Evolutionary conservation across 2,329 filamentous ascomycete genomes (phyloP).

Genomic region (Calonectria montana): DNA sequence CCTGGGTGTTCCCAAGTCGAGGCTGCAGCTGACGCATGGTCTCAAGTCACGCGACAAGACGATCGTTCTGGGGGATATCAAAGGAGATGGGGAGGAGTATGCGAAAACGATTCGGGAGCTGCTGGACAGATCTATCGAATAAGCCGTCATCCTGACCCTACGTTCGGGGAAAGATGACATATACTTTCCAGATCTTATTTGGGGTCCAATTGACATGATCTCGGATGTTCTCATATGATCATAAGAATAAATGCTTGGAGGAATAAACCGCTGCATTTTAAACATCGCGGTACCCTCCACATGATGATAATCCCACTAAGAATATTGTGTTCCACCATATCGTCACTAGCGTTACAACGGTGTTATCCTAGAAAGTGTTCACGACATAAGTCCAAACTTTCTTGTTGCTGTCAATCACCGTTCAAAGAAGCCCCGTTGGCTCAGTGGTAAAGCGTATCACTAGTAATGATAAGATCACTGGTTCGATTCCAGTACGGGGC

Average conservation of each 20-base stretch:
- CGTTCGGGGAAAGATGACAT: background rate
- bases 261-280: background rate
- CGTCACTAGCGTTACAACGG: background rate
- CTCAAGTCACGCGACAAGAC: slow-evolving; percentile 74
- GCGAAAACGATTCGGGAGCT: slow-evolving; percentile 42
- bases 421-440: slow-evolving; percentile 44
- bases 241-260: background rate
- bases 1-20: slow-evolving; percentile 71
- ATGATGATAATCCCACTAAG: background rate
- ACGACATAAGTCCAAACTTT: background rate
- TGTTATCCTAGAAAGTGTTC: too few species aligned
- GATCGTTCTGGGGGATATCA: slow-evolving; percentile 54
- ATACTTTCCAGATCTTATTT: background rate
- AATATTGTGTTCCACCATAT: background rate
- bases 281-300: background rate
- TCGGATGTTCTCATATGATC: background rate
- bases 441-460: slow-evolving; percentile 52
- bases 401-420: background rate
- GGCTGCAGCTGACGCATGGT: slow-evolving; percentile 71
- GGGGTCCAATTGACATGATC: background rate
- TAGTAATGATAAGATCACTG: slow-evolving; percentile 52
- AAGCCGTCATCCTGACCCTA: slow-evolving; percentile 1
- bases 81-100: slow-evolving; percentile 45
- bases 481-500: slow-evolving; percentile 51
- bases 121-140: slow-evolving; percentile 42